Evolutionary conservation across 371 early-diverging fungal genomes (phyloP).

Genomic region (Mucor indicus): DNA sequence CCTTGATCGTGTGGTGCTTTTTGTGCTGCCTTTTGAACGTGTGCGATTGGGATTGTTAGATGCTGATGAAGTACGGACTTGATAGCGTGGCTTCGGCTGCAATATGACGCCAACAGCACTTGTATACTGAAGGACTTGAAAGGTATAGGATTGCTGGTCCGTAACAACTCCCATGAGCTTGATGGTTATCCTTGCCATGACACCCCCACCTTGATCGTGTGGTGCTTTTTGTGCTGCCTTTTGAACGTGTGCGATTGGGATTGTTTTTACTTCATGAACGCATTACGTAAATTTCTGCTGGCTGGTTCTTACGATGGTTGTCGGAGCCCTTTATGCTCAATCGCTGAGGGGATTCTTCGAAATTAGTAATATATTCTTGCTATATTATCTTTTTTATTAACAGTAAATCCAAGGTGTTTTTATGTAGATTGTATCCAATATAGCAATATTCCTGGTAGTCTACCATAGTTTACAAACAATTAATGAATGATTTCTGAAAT

Average conservation of each 20-base stretch:
- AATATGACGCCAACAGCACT: background rate
- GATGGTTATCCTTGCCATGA: background rate
- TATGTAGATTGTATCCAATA: no score
- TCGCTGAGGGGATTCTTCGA: no score
- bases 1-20: slow-evolving; percentile 1
- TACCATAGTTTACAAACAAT: no score
- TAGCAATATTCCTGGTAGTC: no score
- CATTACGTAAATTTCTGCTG: background rate
- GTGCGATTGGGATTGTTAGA: background rate
- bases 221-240: slow-evolving; percentile 1
- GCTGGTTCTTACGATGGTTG: no score
- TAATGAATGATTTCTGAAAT: no score
- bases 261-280: background rate
- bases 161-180: background rate
- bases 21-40: background rate
- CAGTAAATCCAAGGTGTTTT: no score
- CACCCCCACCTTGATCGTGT: slow-evolving; percentile 1
- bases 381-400: no score
- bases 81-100: slow-evolving; percentile 1
- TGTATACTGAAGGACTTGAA: background rate
- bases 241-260: background rate
- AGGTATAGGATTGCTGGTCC: slow-evolving; percentile 1
- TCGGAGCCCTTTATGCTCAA: no score
- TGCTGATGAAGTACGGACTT: no score
- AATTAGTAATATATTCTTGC: no score